Percentiles rank a stretch among this genome's conserved stretches.
These are phyloP conservation scores for Myrmaecium sp. DNA, from an alignment of 2,329 filamentous ascomycete species.

Conservation along the genomic window DNA sequence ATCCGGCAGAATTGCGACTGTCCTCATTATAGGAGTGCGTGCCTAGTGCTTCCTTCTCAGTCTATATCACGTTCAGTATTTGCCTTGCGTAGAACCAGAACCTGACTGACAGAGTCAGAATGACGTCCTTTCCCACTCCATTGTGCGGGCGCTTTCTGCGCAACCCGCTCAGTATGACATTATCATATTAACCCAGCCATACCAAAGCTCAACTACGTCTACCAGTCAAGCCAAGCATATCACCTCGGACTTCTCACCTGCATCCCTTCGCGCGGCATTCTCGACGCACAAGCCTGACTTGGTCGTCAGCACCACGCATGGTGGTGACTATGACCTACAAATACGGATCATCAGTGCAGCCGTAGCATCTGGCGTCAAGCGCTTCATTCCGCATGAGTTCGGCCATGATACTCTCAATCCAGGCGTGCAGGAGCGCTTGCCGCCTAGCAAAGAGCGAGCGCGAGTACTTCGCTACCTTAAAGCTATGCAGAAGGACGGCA, in stretches of 20 bases:
- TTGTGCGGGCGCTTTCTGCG: no score
- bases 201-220: conserved; percentile 6
- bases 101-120: no score
- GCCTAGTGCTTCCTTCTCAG: no score
- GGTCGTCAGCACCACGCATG: conserved; percentile 11
- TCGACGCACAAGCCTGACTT: conserved; percentile 9
- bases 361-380: conserved; percentile 16
- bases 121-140: no score
- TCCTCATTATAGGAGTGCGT: no score
- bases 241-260: conserved; percentile 14
- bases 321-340: conserved; percentile 8
- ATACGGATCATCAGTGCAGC: conserved; percentile 17
- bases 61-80: no score
- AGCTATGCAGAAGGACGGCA: conserved; percentile 4
- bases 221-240: conserved; percentile 7
- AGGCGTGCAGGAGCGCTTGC: conserved; percentile 13
- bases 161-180: no score
- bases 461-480: conserved; percentile 15
- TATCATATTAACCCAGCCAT: no score
- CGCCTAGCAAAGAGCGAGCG: conserved; percentile 13
- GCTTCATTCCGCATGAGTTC: conserved; percentile 21
- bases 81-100: no score
- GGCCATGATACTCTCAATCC: conserved; percentile 17
- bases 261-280: conserved; percentile 12
- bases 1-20: no score